These are phyloP conservation scores for Trematosphaeria pertusa DNA, from an alignment of 2,329 filamentous ascomycete species.

Conservation along the genomic window DNA sequence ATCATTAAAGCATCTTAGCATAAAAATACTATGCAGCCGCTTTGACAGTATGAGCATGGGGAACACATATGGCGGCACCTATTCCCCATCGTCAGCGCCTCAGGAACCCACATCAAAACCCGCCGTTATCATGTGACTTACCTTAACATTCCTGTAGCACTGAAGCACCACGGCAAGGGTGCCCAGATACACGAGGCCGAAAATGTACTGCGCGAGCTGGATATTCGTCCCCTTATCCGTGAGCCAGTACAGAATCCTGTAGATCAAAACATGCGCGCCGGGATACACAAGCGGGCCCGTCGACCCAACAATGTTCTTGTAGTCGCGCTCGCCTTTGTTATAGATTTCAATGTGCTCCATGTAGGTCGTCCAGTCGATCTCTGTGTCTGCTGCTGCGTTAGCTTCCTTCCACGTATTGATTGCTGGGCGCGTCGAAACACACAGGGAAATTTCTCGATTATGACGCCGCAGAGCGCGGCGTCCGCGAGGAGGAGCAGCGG, in stretches of 20 bases:
- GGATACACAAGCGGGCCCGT: slow-evolving; percentile 97
- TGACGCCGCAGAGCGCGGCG: slow-evolving; percentile 71
- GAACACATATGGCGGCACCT: slow-evolving; percentile 87
- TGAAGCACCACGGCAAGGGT: slow-evolving; percentile 79
- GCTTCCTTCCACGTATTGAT: not conserved
- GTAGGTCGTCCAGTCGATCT: slow-evolving; percentile 97
- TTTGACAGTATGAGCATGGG: slow-evolving; percentile 88
- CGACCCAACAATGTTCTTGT: slow-evolving; percentile 81
- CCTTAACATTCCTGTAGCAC: slow-evolving; percentile 79
- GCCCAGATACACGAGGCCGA: slow-evolving; percentile 78
- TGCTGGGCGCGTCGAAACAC: slow-evolving; percentile 46
- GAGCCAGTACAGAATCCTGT: slow-evolving; percentile 77
- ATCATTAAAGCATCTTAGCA: slow-evolving; percentile 95
- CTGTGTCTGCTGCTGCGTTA: slow-evolving; percentile 73
- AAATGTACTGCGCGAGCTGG: slow-evolving; percentile 80
- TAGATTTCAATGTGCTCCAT: slow-evolving; percentile 91
- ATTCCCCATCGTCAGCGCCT: slow-evolving; percentile 4
- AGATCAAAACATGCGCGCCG: slow-evolving; percentile 91
- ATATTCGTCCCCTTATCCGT: slow-evolving; percentile 81
- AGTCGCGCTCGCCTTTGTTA: slow-evolving; percentile 84
- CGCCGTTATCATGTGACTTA: too few relatives aligned
- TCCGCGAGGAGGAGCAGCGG: slow-evolving; percentile 74
- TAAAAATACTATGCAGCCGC: slow-evolving; percentile 89
- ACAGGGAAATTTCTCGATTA: slow-evolving; percentile 88
- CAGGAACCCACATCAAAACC: not conserved